Conservation (phyloP, 345 rosid genomes). For the Citrus inodora region DNA sequence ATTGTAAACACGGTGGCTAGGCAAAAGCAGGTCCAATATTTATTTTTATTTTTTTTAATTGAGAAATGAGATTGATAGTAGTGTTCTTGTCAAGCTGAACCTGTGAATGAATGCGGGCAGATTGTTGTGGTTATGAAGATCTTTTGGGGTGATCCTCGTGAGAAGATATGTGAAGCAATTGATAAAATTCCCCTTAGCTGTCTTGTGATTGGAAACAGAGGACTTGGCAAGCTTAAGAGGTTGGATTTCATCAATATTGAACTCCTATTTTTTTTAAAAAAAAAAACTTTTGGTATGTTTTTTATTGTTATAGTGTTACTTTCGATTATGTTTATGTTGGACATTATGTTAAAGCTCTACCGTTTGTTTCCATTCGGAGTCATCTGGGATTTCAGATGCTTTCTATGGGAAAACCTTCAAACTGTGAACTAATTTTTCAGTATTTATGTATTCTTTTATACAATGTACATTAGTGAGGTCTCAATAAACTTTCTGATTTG, state of each 20-base stretch:
- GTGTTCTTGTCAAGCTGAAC: background rate
- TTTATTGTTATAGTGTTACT: background rate
- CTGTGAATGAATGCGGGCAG: conserved; percentile 20
- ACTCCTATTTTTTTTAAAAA: too few species aligned
- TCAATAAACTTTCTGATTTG: too few species aligned
- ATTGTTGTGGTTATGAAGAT: conserved; percentile 59
- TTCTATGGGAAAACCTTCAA: background rate
- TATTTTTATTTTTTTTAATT: background rate
- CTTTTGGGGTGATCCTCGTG: conserved; percentile 87
- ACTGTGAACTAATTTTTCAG: too few species aligned
- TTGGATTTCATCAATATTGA: conserved; percentile 13
- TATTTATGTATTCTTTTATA: too few species aligned
- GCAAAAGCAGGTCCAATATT: conserved; percentile 43
- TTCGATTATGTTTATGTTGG: too few species aligned
- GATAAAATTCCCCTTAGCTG: conserved; percentile 68
- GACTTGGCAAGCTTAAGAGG: conserved; percentile 82
- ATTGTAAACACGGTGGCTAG: conserved; percentile 50
- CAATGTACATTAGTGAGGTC: too few species aligned
- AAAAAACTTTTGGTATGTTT: background rate
- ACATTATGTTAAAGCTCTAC: background rate
- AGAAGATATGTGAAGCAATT: conserved; percentile 75
- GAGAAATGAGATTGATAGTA: background rate
- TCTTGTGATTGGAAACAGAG: conserved; percentile 77
- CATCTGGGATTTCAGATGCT: background rate
- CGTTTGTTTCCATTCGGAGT: background rate